A percentile compares a stretch with the other conserved stretches of the same genome.
These are phyloP conservation scores for Crithidia fasciculata DNA, from an alignment of 208 protist species.

Conservation along the genomic window DNA sequence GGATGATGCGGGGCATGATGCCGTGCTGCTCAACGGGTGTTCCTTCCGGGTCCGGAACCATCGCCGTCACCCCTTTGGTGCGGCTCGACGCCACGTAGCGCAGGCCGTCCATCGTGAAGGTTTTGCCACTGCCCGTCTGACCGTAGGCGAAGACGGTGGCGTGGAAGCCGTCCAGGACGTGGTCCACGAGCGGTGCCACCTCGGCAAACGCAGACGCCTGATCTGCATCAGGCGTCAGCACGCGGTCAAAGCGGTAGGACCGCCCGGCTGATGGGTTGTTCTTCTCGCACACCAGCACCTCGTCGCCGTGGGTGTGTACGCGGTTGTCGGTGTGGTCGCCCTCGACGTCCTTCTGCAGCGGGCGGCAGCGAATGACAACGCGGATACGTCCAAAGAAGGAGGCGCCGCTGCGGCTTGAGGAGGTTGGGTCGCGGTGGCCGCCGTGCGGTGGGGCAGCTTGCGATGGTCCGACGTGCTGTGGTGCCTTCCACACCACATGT, in stretches of 20 bases:
- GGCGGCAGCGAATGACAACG: conserved; percentile 79
- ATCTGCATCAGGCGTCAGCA: conserved; percentile 49
- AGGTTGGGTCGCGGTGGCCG: conserved; percentile 4
- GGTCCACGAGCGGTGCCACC: conserved; percentile 76
- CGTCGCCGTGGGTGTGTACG: conserved; percentile 47
- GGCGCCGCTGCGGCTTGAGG: not conserved
- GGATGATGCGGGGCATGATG: conserved; percentile 78
- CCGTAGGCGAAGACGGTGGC: conserved; percentile 92
- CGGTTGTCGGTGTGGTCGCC: conserved; percentile 42
- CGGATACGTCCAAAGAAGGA: conserved; percentile 39
- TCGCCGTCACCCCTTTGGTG: not conserved
- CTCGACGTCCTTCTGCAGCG: conserved; percentile 40
- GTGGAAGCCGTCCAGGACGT: conserved; percentile 86
- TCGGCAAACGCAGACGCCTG: conserved; percentile 76
- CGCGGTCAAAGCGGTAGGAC: conserved; percentile 80
- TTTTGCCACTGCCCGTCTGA: conserved; percentile 93
- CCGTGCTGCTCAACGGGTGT: conserved; percentile 64
- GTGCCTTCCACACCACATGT: conserved; percentile 10
- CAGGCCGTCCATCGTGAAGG: conserved; percentile 89
- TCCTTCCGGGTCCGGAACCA: conserved; percentile 30
- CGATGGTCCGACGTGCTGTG: not conserved
- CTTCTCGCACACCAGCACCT: conserved; percentile 31
- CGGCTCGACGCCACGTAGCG: conserved; percentile 34
- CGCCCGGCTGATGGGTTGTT: conserved; percentile 28
- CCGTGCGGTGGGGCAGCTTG: not conserved